A percentile compares a stretch with the other conserved stretches of the same genome.
phyloP scores from a whole-genome alignment of 345 rosid species.

The Gossypioides kirkii region DNA sequence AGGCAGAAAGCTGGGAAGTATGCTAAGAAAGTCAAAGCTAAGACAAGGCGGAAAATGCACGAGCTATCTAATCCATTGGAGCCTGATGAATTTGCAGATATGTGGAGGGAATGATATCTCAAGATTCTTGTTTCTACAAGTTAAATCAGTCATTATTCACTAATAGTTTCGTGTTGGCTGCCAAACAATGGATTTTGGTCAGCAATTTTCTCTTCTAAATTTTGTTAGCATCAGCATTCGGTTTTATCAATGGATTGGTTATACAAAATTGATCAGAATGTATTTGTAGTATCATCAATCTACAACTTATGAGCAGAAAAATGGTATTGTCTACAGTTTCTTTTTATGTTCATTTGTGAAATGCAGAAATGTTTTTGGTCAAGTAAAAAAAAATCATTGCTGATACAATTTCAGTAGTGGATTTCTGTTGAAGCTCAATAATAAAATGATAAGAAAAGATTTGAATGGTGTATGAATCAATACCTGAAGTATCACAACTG shows the following conservation, averaged over 20 bases:
- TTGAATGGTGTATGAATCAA: too few relatives aligned
- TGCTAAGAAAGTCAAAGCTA: slow-evolving; percentile 87
- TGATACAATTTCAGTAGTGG: background rate
- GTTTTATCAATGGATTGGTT: background rate
- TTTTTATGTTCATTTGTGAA: background rate
- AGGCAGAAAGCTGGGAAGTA: slow-evolving; percentile 67
- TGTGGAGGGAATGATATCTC: slow-evolving; percentile 63
- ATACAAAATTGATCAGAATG: background rate
- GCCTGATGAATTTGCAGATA: slow-evolving; percentile 87
- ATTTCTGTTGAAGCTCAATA: too few relatives aligned
- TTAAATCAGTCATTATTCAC: background rate
- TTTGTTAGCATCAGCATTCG: background rate
- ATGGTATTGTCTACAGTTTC: background rate
- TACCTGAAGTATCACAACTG: too few relatives aligned
- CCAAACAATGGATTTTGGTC: background rate
- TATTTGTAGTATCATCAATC: background rate
- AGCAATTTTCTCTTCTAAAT: background rate
- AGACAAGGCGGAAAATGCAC: slow-evolving; percentile 81
- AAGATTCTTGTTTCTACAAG: background rate
- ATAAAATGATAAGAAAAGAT: too few relatives aligned
- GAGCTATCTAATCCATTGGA: slow-evolving; percentile 77
- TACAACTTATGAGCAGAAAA: too few relatives aligned
- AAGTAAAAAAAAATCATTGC: background rate
- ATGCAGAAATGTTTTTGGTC: background rate
- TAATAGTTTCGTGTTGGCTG: background rate